Base-by-base conservation (phyloP, 2,329 filamentous ascomycete species). In the Eutypella sp. region DNA sequence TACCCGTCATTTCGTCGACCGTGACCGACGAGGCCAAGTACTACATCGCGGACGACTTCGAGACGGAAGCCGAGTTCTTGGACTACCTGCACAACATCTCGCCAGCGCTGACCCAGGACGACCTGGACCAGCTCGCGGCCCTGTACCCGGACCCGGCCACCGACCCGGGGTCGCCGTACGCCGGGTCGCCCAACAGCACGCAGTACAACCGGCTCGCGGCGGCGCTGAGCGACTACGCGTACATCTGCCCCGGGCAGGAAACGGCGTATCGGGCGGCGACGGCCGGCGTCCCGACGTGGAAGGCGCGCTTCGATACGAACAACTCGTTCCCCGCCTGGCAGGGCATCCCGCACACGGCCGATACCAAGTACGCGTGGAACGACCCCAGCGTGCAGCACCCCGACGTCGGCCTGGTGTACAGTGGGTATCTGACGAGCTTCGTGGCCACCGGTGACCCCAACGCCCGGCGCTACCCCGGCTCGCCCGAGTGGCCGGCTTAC, bases 151-250 rank as follows among this genome's bases (percentile, higher is more conserved):
- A 70, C 34, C 67, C 67, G 0, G 57, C 52, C 3, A 57, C 54
- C 0, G 41, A 66, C 24, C 4, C 60, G 41, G 44, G 64, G 49
- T 64, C 72, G 31, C 65, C 63, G 0, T 68, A 62, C 33, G 57
- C 59, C 18, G 52, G 62, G 25, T 66, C 65, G 0, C 69, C 67
- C 13, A 66, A 70, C 16, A 69, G 67, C 18, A 68, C 65, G 0
- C 72, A 75, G 49, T 75, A 68, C 45, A 57, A 71, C 31, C 67
- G 73, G 3, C 42, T 75, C 4, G 61, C 67, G 0, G 69, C 70
- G 1, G 68, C 73, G 0, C 68, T 65, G 63, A 66, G 65, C 13
- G 71, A 74, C 51, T 72, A 69, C 41, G 69, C 65, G 24, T 73
- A 73, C 47, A 67, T 69, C 15, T 73, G 70, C 18, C 63, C 71